Evolutionary conservation across 805 yeast species (phyloP).

Genomic region (Metschnikowia lochheadii): DNA sequence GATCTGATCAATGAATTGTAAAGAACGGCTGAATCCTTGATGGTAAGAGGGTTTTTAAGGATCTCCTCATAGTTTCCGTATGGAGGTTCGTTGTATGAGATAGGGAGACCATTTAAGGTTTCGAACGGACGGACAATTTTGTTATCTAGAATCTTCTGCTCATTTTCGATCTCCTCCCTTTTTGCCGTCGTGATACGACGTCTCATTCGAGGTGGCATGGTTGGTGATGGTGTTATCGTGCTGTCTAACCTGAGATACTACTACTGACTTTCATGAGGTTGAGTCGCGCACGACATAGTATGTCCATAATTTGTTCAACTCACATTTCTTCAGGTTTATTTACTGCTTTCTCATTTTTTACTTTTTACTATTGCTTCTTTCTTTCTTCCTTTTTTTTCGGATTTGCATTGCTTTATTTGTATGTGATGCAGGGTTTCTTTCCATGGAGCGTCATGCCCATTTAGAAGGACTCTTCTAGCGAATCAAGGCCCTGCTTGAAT

Average conservation of each 20-base stretch:
- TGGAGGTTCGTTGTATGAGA: conserved; percentile 62
- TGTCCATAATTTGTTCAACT: too few relatives aligned
- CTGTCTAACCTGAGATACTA: not conserved
- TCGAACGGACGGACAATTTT: conserved; percentile 58
- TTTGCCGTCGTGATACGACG: conserved; percentile 41
- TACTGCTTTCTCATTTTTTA: too few relatives aligned
- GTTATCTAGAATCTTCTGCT: conserved; percentile 33
- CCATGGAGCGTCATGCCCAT: not conserved
- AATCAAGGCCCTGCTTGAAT: conserved; percentile 39
- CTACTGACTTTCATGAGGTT: not conserved
- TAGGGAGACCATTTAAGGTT: conserved; percentile 61
- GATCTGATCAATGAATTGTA: conserved; percentile 72
- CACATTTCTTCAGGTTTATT: too few relatives aligned
- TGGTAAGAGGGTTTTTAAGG: conserved; percentile 60
- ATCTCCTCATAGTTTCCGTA: conserved; percentile 46
- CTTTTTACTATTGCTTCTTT: too few relatives aligned
- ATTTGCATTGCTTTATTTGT: not conserved
- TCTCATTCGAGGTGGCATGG: conserved; percentile 42
- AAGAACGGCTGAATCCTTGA: conserved; percentile 68
- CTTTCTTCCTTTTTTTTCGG: too few relatives aligned
- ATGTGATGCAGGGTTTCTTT: not conserved
- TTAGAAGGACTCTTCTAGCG: conserved; percentile 24
- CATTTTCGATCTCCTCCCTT: conserved; percentile 40
- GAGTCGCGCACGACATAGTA: not conserved
- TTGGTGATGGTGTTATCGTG: not conserved